These are phyloP conservation scores for Pseudocercospora macadamiae DNA, from an alignment of 2,329 filamentous ascomycete genomes.

Conservation along the genomic window DNA sequence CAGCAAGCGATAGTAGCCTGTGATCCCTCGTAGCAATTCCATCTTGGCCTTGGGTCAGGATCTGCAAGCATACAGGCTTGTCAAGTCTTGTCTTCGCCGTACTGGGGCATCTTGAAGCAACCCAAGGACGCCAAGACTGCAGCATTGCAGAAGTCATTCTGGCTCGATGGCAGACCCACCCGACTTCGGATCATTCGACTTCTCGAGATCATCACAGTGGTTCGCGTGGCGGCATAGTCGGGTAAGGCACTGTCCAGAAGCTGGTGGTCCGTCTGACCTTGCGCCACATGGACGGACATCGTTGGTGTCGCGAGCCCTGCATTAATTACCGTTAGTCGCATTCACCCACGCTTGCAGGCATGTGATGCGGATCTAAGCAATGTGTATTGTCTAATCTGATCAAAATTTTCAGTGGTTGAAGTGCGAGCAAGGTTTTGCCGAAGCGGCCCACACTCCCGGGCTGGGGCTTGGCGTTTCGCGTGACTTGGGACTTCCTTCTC, in stretches of 20 bases:
- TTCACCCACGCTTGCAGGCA: neutral
- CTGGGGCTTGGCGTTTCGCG: too few relatives aligned
- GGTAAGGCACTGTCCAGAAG: neutral
- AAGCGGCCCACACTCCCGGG: neutral
- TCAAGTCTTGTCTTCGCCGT: neutral
- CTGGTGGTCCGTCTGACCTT: neutral
- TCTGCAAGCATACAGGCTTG: neutral
- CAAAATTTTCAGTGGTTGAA: neutral
- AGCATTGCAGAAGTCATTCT: neutral
- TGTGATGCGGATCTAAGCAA: neutral
- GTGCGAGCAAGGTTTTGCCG: neutral
- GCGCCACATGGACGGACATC: neutral
- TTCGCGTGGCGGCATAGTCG: neutral
- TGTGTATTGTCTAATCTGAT: neutral
- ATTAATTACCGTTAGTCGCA: too few relatives aligned
- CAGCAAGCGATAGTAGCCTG: constrained; percentile 41
- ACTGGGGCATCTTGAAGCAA: neutral
- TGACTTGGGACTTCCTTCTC: too few relatives aligned
- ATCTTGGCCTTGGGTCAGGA: neutral
- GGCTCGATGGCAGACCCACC: neutral
- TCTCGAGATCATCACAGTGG: neutral
- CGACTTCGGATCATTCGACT: neutral
- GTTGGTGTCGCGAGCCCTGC: too few relatives aligned
- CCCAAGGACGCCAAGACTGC: neutral
- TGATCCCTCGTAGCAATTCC: neutral